A percentile compares a stretch with the other conserved stretches of the same genome.
phyloP scores from a whole-genome alignment of 345 rosid genomes.

The Punica granatum region DNA sequence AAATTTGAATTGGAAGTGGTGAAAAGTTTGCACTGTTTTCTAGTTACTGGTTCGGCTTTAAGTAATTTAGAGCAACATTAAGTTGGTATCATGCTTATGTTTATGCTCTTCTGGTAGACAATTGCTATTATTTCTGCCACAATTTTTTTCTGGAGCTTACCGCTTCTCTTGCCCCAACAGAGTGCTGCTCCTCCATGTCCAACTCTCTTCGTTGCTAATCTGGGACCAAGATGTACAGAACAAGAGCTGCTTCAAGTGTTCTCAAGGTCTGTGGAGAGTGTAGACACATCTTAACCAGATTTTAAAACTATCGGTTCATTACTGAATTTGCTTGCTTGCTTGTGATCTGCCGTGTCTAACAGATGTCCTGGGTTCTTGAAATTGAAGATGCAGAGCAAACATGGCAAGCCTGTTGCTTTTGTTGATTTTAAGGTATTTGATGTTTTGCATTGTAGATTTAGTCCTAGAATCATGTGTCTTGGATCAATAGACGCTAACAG shows the following conservation, averaged over 20 bases:
- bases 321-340: not conserved
- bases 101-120: not conserved
- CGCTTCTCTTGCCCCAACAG: conserved; percentile 23
- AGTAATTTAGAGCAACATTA: not conserved
- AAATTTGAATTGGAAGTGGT: not conserved
- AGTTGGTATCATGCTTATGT: not conserved
- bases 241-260: conserved; percentile 72
- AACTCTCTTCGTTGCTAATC: conserved; percentile 76
- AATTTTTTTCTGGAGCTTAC: not conserved
- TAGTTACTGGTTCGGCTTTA: not conserved
- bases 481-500: not conserved
- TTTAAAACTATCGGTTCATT: not conserved
- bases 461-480: not conserved
- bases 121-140: not conserved
- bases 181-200: conserved; percentile 70
- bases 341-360: conserved; percentile 8
- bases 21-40: not conserved
- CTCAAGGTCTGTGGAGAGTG: conserved; percentile 46
- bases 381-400: conserved; percentile 73
- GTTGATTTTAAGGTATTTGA: conserved; percentile 73
- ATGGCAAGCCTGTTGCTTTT: conserved; percentile 81
- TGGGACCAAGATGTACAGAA: conserved; percentile 79
- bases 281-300: not conserved
- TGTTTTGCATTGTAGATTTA: not conserved
- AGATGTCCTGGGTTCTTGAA: conserved; percentile 85